Conservation (phyloP, 352 stramenopile species). For the Phytophthora hibernalis region DNA sequence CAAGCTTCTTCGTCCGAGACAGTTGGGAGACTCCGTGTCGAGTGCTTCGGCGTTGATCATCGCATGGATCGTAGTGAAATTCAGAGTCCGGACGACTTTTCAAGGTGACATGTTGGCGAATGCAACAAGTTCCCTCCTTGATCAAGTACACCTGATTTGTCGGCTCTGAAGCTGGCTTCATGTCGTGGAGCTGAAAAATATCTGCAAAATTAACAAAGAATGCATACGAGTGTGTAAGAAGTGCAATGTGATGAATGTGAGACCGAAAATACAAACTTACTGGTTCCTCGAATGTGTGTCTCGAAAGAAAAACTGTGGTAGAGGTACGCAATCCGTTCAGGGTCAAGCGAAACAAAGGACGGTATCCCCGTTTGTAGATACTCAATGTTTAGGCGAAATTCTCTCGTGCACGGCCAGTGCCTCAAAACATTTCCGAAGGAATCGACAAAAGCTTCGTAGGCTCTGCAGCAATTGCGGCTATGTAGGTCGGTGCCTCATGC, state of each 20-base stretch:
- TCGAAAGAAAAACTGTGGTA: conserved; percentile 63
- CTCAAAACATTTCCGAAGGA: conserved; percentile 51
- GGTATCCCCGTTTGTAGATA: conserved; percentile 53
- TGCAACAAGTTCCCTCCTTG: conserved; percentile 61
- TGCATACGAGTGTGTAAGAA: background rate
- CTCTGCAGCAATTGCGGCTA: conserved; percentile 57
- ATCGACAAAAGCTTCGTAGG: conserved; percentile 64
- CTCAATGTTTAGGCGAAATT: conserved; percentile 50
- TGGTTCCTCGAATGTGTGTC: conserved; percentile 49
- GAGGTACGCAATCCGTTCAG: conserved; percentile 65
- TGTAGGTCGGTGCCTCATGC: conserved; percentile 38
- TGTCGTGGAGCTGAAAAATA: conserved; percentile 48
- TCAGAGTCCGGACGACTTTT: background rate
- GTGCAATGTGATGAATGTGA: background rate
- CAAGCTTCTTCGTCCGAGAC: background rate
- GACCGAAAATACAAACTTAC: conserved; percentile 27
- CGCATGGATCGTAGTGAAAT: conserved; percentile 2
- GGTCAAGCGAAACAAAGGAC: conserved; percentile 54
- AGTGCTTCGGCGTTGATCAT: conserved; percentile 4
- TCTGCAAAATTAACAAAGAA: conserved; percentile 25
- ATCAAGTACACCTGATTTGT: conserved; percentile 48
- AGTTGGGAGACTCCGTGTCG: background rate
- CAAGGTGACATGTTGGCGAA: conserved; percentile 43
- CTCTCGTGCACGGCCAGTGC: conserved; percentile 45
- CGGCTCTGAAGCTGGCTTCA: background rate